Base-by-base conservation (phyloP, 352 stramenopile genomes). In the Phytophthora sp. region DNA sequence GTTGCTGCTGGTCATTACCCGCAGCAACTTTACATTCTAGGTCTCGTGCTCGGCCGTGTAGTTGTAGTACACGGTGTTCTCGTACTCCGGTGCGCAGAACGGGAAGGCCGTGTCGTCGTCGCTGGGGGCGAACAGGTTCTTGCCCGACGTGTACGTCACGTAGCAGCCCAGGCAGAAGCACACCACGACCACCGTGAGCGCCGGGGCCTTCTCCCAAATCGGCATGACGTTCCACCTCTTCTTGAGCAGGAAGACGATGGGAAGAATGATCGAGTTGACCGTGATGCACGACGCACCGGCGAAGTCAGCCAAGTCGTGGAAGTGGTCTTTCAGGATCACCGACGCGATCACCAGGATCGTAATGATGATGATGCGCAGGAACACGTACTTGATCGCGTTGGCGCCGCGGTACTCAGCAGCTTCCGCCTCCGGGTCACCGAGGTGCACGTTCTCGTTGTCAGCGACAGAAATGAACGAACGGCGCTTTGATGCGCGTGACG, bases 221-320 rank as follows among this genome's bases (percentile, higher is more conserved):
- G 69, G 63, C 4, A 74, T 8, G 0, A 44, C 34, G 12, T 24
- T 45, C 61, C 69, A 78, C n/a, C 55, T 59, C 45, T 67, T 74
- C 44, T 76, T 72, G 15, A 78, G 31, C 9, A 76, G 66, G 51
- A 76, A 83, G 8, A 79, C 41, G 27, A 77, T 77, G 1, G 71
- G 71, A 13, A 86, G 17, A 11, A 86, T 18, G 39, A 86, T 86
- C n/a, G 62, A 82, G 48, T 72, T 79, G 20, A 76, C 37, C 15
- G 68, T 79, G 34, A 82, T 80, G 30, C 72, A 72, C 24, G 76
- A 83, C 0, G 76, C 55, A 1, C 74, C 74, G 5, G 57, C 62
- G 18, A 86, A 86, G 48, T 82, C 74, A 0, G 60, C 50, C 34
- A 82, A 45, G 27, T 78, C 74, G 13, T 53, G 45, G 30, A 86